A percentile compares a stretch with the other conserved stretches of the same genome.
Conservation (phyloP, 2,329 filamentous ascomycete species). For the Fusarium sp. region DNA sequence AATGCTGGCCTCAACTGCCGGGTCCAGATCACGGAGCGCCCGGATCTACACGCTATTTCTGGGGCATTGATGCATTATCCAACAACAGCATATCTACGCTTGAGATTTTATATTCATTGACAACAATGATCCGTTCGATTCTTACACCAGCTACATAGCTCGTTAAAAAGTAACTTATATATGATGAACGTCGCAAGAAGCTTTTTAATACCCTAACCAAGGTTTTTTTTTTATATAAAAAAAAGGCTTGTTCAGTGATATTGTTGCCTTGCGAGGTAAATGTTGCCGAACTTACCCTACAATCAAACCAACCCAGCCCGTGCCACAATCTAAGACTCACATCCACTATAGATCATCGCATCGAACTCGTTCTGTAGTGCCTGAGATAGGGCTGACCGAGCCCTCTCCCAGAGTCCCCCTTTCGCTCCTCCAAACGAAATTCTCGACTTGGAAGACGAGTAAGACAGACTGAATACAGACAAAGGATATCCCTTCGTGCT, state of each 20-base stretch:
- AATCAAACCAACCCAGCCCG: not conserved
- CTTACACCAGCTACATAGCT: not conserved
- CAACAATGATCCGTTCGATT: not conserved
- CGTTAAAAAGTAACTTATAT: too few relatives aligned
- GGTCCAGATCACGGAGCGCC: not conserved
- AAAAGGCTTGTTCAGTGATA: too few relatives aligned
- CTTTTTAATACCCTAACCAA: not conserved
- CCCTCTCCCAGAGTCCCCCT: not conserved
- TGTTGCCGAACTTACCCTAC: not conserved
- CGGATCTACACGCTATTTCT: conserved; percentile 12
- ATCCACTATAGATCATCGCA: not conserved
- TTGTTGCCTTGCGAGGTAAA: not conserved
- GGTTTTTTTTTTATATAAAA: too few relatives aligned
- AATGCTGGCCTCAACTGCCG: conserved; percentile 8
- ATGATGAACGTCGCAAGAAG: too few relatives aligned
- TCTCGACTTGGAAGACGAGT: not conserved
- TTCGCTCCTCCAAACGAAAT: not conserved
- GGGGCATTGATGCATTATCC: not conserved
- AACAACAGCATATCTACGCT: not conserved
- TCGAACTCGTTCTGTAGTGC: not conserved
- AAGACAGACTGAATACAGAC: not conserved
- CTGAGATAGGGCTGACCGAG: conserved; percentile 26
- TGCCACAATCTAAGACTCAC: not conserved
- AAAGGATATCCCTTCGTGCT: not conserved
- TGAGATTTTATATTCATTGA: not conserved